Evolutionary conservation across 345 rosid species (phyloP).

Genomic region (Eucalyptus marginata): DNA sequence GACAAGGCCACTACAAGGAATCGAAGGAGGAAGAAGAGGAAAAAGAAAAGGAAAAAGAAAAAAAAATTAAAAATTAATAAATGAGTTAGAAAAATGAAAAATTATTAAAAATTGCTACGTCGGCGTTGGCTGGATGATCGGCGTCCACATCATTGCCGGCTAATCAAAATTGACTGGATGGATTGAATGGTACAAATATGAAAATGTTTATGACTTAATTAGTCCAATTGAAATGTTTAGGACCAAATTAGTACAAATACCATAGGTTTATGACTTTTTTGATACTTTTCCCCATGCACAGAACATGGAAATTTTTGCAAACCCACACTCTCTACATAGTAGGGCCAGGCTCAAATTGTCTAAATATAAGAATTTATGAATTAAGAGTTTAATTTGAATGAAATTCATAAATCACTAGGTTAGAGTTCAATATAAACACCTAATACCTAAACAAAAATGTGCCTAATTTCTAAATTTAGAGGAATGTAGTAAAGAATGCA

Average conservation of each 20-base stretch:
- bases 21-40: too few species aligned
- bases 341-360: background rate
- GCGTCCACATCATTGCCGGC: accelerated
- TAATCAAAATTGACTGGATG: too few species aligned
- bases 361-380: background rate
- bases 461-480: background rate
- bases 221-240: too few species aligned
- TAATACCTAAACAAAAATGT: background rate
- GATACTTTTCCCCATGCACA: accelerated
- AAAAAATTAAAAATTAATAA: too few species aligned
- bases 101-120: too few species aligned
- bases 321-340: background rate
- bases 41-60: too few species aligned
- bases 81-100: too few species aligned
- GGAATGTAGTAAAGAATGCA: background rate
- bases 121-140: accelerated
- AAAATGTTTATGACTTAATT: accelerated
- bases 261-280: too few species aligned
- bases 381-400: background rate
- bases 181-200: accelerated
- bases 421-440: background rate
- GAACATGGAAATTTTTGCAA: background rate
- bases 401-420: background rate
- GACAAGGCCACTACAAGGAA: too few species aligned
- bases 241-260: too few species aligned